Conservation (phyloP, 768 basidiomycete species). For the Tulasnella sp. region DNA sequence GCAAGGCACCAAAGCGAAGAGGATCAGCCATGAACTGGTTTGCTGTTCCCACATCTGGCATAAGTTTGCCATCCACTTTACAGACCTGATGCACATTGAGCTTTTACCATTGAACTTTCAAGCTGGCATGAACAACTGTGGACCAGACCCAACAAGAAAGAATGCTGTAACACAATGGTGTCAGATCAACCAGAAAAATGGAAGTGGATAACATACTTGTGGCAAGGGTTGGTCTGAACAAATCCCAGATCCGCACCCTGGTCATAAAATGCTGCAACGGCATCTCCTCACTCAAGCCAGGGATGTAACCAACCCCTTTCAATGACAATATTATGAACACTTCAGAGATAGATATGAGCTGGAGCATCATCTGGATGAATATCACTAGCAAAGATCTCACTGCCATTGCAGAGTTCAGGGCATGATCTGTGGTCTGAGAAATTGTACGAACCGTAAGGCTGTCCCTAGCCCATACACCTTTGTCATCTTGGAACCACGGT, state of each 20-base stretch:
- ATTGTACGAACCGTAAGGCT: slow-evolving; percentile 35
- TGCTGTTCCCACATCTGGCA: slow-evolving; percentile 39
- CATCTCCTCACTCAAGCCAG: slow-evolving; percentile 38
- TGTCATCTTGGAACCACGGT: slow-evolving; percentile 41
- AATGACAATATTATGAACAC: slow-evolving; percentile 36
- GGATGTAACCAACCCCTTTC: slow-evolving; percentile 41
- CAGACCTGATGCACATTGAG: slow-evolving; percentile 35
- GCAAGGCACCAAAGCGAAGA: slow-evolving; percentile 33
- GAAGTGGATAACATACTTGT: slow-evolving; percentile 34
- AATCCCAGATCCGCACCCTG: slow-evolving; percentile 28
- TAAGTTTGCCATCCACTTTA: slow-evolving; percentile 37
- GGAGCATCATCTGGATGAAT: slow-evolving; percentile 32
- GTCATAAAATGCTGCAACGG: slow-evolving; percentile 32
- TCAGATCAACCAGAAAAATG: neutral
- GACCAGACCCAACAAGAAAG: slow-evolving; percentile 38
- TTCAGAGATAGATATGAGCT: slow-evolving; percentile 36
- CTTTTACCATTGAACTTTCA: slow-evolving; percentile 29
- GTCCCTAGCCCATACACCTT: slow-evolving; percentile 36
- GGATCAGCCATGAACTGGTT: slow-evolving; percentile 11
- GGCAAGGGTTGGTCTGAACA: slow-evolving; percentile 31
- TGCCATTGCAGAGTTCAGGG: too few relatives aligned
- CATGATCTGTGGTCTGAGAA: too few relatives aligned
- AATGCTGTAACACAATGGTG: slow-evolving; percentile 27
- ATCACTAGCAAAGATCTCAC: slow-evolving; percentile 32
- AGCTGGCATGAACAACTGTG: slow-evolving; percentile 33